Evolutionary conservation across 2,329 filamentous ascomycete genomes (phyloP).

Genomic region (Talaromyces atroroseus): DNA sequence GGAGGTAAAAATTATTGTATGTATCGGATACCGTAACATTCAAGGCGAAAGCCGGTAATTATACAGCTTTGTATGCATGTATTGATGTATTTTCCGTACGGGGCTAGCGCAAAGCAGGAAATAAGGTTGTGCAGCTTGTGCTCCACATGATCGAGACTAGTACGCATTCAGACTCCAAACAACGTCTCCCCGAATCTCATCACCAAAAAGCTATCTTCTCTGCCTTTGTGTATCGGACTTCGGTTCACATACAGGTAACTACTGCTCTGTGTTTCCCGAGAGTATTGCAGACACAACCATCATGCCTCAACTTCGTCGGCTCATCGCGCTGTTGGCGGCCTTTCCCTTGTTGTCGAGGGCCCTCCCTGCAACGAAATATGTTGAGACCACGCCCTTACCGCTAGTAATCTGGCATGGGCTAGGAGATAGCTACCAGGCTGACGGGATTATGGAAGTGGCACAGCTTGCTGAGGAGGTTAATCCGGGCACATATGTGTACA

Average conservation of each 20-base stretch:
- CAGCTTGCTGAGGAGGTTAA: slow-evolving; percentile 66
- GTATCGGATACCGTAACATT: not conserved
- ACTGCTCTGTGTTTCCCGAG: not conserved
- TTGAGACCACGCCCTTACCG: slow-evolving; percentile 58
- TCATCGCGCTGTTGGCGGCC: not conserved
- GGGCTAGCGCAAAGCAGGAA: too few relatives aligned
- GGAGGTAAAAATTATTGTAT: not conserved
- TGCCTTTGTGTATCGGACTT: not conserved
- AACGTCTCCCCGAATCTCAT: not conserved
- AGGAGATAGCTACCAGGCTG: slow-evolving; percentile 62
- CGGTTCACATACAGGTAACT: not conserved
- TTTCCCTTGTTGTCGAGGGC: slow-evolving; percentile 17
- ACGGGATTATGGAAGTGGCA: slow-evolving; percentile 67
- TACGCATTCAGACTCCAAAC: not conserved
- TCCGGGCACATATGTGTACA: slow-evolving; percentile 79
- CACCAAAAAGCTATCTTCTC: not conserved
- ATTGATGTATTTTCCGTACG: not conserved
- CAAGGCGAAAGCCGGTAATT: not conserved
- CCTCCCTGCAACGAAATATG: slow-evolving; percentile 15
- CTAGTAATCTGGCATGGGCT: slow-evolving; percentile 91
- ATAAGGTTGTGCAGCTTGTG: not conserved
- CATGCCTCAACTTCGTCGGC: not conserved
- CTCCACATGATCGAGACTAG: not conserved
- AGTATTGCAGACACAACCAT: not conserved
- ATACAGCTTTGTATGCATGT: not conserved